Base-by-base conservation (phyloP, 345 rosid species). In the Camelina hispida region DNA sequence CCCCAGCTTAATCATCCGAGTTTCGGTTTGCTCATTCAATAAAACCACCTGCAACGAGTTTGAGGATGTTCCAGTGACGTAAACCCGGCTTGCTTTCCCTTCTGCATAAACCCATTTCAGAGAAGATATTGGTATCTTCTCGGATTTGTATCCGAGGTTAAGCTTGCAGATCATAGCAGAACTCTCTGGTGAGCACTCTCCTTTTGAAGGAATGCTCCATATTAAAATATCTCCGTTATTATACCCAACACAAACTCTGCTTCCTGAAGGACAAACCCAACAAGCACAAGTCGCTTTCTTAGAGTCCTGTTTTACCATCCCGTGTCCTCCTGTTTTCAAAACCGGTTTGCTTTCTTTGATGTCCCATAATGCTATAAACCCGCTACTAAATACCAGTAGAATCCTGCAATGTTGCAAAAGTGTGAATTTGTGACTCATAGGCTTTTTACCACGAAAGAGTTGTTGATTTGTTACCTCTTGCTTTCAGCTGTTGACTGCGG, bases 241-340 rank as follows among this genome's bases (percentile, higher is more conserved):
- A 79, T 89, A 94, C 20, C 98, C 97, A 73, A 91, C 84, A 30
- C 84, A 87, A 77, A 88, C 86, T 86, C 82, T 94, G 84, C 85
- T 89, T 76, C 97, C 97, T 66, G 78, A 57, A 20, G 96, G 93
- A 42, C 98, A 94, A 46, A 83, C 90, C 98, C 97, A 94, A 60
- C 96, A 86, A 46, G 96, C 96, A 59, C 87, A 85, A 43, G 97
- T 89, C 63, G 79, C 93, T 81, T 84, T 86, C 86, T 88, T 94
- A 0, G 38, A 5, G 32, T 78, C 84, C 53, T 89, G 97, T 60
- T 80, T 84, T 11, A 82, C 61, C 59, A 85, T 61, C 53, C 75
- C 77, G 38, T 81, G 75, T 78, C 89, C 93, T 69, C 91, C 94
- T 2, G 85, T 81, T 70, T 82, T 75, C 57, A 87, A 77, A 68